phyloP scores from a whole-genome alignment of 2,329 filamentous ascomycete genomes.

The Byssoonygena ceratinophila region DNA sequence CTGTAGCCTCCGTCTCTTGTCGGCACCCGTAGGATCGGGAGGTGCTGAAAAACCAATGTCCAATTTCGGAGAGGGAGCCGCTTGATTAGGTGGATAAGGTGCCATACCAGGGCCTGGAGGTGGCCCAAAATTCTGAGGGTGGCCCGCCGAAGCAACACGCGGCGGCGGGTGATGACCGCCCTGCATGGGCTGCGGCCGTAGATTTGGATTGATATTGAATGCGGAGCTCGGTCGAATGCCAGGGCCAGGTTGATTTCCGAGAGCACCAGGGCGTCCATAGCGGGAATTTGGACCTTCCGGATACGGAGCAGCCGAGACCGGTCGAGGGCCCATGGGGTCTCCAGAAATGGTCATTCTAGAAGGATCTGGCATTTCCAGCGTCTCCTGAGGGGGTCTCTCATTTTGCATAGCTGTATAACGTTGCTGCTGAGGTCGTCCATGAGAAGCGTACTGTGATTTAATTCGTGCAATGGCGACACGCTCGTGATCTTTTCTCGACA shows the following conservation, averaged over 20 bases:
- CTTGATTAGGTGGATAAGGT: conserved; percentile 17
- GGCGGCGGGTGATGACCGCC: conserved; percentile 19
- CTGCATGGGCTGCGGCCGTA: conserved; percentile 32
- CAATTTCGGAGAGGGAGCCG: conserved; percentile 27
- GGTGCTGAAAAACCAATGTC: conserved; percentile 42
- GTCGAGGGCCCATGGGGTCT: conserved; percentile 19
- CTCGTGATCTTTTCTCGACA: conserved; percentile 87
- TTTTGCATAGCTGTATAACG: conserved; percentile 21
- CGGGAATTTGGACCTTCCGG: conserved; percentile 28
- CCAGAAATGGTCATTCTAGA: conserved; percentile 34
- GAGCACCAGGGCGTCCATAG: conserved; percentile 27
- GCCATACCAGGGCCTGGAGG: conserved; percentile 23
- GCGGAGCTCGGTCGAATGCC: conserved; percentile 38
- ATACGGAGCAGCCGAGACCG: conserved; percentile 35
- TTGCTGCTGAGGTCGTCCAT: conserved; percentile 30
- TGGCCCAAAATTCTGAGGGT: conserved; percentile 28
- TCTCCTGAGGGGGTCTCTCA: conserved; percentile 35
- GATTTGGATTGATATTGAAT: conserved; percentile 41
- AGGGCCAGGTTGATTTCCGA: conserved; percentile 25
- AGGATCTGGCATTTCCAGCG: conserved; percentile 41
- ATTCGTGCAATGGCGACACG: conserved; percentile 80
- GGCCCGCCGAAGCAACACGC: conserved; percentile 22
- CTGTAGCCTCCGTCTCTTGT: conserved; percentile 35
- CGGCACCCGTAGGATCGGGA: conserved; percentile 30
- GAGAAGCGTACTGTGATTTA: conserved; percentile 66